phyloP scores from a whole-genome alignment of 106 monocot species.

The Dendrobium nobile region DNA sequence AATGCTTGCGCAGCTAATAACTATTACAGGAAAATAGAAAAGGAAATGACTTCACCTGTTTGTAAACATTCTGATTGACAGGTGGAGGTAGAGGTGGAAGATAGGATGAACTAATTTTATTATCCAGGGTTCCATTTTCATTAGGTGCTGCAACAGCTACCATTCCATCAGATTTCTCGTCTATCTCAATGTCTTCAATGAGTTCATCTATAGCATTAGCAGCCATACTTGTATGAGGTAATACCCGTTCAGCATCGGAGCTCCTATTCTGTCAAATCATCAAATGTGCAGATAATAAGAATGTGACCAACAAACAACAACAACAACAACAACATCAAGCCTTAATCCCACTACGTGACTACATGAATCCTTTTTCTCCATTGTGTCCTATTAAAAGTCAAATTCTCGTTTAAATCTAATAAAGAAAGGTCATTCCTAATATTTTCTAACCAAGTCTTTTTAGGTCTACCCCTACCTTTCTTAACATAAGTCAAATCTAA shows the following conservation, averaged over 20 bases:
- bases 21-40: background rate
- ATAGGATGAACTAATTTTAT: slow-evolving; percentile 23
- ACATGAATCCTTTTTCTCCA: no score
- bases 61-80: slow-evolving; percentile 29
- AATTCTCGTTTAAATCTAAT: no score
- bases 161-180: slow-evolving; percentile 32
- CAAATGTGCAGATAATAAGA: background rate
- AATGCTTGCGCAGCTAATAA: background rate
- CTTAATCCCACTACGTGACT: no score
- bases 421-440: no score
- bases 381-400: no score
- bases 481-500: no score
- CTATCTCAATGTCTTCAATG: slow-evolving; percentile 53
- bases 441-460: no score
- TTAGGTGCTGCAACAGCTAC: slow-evolving; percentile 10
- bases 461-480: no score
- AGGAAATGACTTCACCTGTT: slow-evolving; percentile 34
- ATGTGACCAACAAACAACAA: background rate
- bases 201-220: slow-evolving; percentile 68
- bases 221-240: slow-evolving; percentile 66
- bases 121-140: slow-evolving; percentile 27
- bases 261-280: slow-evolving; percentile 31
- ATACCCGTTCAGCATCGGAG: slow-evolving; percentile 19
- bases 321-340: no score
- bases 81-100: slow-evolving; percentile 40